A percentile compares a stretch with the other conserved stretches of the same genome.
phyloP scores from a whole-genome alignment of 768 basidiomycete species.

The Leccinum imitatum region DNA sequence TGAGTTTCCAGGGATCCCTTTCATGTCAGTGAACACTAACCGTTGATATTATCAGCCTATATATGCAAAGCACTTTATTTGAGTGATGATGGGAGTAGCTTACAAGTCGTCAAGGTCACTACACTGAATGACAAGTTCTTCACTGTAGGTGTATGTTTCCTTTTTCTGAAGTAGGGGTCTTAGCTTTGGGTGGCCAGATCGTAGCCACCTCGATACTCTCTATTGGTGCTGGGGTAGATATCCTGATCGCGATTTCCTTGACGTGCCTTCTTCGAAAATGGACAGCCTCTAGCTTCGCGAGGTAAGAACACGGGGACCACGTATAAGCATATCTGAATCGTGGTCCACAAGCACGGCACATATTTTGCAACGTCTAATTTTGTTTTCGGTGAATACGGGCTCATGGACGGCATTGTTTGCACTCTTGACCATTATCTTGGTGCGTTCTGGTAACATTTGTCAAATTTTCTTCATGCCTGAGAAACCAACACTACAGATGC shows the following conservation, averaged over 20 bases:
- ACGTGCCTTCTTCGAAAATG: constrained; percentile 9
- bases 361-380: constrained; percentile 8
- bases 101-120: background rate
- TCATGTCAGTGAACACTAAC: background rate
- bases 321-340: background rate
- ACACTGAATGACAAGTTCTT: background rate
- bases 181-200: background rate
- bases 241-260: constrained; percentile 5
- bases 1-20: background rate
- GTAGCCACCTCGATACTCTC: background rate
- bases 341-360: constrained; percentile 4
- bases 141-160: background rate
- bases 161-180: background rate
- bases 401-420: constrained; percentile 50
- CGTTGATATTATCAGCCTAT: constrained; percentile 3
- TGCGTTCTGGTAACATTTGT: constrained; percentile 28
- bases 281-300: background rate
- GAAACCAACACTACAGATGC: background rate
- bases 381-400: constrained; percentile 24
- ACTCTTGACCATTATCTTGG: constrained; percentile 47
- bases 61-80: background rate
- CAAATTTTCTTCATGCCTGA: background rate
- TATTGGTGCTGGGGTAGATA: constrained; percentile 6
- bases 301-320: background rate
- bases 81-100: constrained; percentile 1